Conservation (phyloP, 768 basidiomycete species). For the Leccinum variicolor region DNA sequence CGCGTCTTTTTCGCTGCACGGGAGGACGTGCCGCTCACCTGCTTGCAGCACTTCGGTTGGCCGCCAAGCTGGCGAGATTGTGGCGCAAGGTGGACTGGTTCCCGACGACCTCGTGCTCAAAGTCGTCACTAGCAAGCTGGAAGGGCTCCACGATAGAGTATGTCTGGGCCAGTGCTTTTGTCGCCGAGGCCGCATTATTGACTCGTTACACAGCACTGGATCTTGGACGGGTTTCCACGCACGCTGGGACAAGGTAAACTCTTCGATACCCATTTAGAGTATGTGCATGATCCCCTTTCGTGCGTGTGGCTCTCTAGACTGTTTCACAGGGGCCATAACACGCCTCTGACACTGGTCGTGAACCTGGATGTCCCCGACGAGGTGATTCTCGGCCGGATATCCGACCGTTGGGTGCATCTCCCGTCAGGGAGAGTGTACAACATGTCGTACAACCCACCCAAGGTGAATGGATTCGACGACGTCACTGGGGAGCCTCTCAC, state of each 20-base stretch:
- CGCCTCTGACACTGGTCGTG: conserved; percentile 74
- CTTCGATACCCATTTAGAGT: conserved; percentile 75
- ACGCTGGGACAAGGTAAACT: conserved; percentile 81
- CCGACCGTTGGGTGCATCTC: conserved; percentile 86
- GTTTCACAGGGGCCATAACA: conserved; percentile 49
- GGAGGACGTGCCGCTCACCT: conserved; percentile 1
- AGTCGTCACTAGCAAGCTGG: conserved; percentile 71
- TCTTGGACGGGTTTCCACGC: conserved; percentile 90
- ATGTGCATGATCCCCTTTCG: conserved; percentile 17
- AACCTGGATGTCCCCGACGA: conserved; percentile 88
- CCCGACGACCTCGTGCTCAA: conserved; percentile 79
- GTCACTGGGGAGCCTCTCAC: conserved; percentile 83
- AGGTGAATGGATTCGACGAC: conserved; percentile 77
- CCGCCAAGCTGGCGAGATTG: conserved; percentile 68
- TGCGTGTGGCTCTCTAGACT: not conserved
- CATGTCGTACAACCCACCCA: conserved; percentile 81
- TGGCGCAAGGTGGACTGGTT: conserved; percentile 73
- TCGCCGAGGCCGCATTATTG: not conserved
- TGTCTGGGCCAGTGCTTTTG: not conserved
- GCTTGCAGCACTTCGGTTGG: conserved; percentile 63
- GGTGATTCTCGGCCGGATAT: conserved; percentile 80
- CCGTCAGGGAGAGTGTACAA: conserved; percentile 91
- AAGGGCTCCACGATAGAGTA: conserved; percentile 64
- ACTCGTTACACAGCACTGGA: conserved; percentile 64
- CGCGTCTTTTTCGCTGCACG: not conserved